phyloP scores from a whole-genome alignment of 208 protist genomes.

The Acanthamoeba lenticulata region DNA sequence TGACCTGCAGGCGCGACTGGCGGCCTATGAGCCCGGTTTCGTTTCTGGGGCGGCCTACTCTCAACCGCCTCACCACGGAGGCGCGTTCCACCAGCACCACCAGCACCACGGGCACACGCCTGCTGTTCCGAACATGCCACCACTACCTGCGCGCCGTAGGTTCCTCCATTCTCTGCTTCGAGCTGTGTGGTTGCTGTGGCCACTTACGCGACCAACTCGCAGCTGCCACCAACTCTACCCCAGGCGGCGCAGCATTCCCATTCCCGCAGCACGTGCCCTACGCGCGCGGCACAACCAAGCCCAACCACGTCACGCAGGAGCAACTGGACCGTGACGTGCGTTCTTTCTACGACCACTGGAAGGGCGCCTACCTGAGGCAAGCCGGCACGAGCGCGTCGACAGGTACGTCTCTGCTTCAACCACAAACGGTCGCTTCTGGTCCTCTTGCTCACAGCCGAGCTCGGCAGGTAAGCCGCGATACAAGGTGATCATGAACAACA shows the following conservation, averaged over 20 bases:
- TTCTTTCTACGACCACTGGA: slow-evolving; percentile 38
- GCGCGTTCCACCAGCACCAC: background rate
- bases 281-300: background rate
- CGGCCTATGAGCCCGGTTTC: background rate
- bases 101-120: background rate
- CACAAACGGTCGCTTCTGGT: background rate
- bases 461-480: background rate
- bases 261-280: slow-evolving; percentile 15
- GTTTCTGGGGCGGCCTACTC: no score
- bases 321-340: background rate
- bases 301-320: slow-evolving; percentile 13
- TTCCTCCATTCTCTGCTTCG: background rate
- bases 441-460: background rate
- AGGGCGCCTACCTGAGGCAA: background rate
- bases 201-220: no score
- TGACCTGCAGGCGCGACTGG: background rate
- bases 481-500: slow-evolving; percentile 32
- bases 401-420: background rate
- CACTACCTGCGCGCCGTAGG: no score
- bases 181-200: background rate
- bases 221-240: background rate
- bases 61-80: no score
- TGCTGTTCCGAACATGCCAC: background rate
- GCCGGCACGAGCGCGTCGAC: background rate
- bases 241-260: background rate